Base-by-base conservation (phyloP, 306 rosid genomes). In the Gillenia trifoliata region DNA sequence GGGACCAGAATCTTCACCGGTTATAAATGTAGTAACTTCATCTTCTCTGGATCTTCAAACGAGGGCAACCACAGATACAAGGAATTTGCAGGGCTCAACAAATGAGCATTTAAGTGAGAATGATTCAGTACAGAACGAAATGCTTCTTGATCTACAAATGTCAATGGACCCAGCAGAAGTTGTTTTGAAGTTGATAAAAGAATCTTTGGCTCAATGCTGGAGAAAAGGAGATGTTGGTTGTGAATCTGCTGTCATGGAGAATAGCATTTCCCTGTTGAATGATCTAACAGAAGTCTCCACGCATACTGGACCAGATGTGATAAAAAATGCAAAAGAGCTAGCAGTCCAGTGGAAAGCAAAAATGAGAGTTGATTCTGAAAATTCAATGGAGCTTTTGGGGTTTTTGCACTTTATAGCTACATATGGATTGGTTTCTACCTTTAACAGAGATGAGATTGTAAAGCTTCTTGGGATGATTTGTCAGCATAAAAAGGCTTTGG, bases 321-420 rank as follows among this genome's bases (percentile, higher is more conserved):
- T 75, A 61, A 79, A 84, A 36, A 81, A 75, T 73, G 93, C 93
- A 23, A 56, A 43, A 79, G 81, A 81, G 61, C 68, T 91, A 10
- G 90, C 92, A 22, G 16, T 71, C 65, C 73, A 73, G 31, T 79
- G 89, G 89, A 82, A 83, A 81, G 74, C 70, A 5, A 77, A 66
- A 64, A 75, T 84, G 66, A 29, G 47, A 63, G 64, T 49, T 77
- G 54, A 64, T 56, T 11, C 59, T 13, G 86, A 75, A 62, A 74
- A 82, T 66, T 83, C 82, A 62, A 49, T 73, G 72, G 87, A 74
- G 80, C 71, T 75, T 78, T 75, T 91, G 72, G 80, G 73, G 62
- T 86, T 91, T 78, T 75, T 91, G 66, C 83, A 69, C 56, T 76
- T 91, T 62, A 19, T 88, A 47, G 75, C 70, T 28, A 36, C 80